Evolutionary conservation across 108 stramenopile genomes (phyloP).

Genomic region (Nitzschia sp.): DNA sequence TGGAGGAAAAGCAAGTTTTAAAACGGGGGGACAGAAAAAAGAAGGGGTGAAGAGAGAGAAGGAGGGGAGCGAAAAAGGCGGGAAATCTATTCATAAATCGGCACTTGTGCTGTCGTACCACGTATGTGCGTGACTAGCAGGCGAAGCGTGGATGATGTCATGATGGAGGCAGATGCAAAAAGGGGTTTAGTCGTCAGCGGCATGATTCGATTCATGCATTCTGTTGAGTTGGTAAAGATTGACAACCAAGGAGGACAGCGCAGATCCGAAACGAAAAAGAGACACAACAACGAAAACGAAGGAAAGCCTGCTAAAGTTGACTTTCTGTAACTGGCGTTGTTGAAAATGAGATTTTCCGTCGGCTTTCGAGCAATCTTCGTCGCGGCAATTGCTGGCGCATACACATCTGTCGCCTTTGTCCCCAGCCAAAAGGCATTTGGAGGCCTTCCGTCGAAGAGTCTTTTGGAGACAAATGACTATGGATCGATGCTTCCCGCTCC

Average conservation of each 20-base stretch:
- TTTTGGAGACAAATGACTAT: not conserved
- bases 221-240: not conserved
- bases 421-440: constrained; percentile 1
- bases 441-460: not conserved
- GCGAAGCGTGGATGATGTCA: not conserved
- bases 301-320: not conserved
- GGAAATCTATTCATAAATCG: too few species aligned
- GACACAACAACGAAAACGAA: not conserved
- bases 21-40: too few species aligned
- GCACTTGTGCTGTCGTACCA: too few species aligned
- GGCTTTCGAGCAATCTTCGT: not conserved
- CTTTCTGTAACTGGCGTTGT: not conserved
- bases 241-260: not conserved
- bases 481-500: not conserved
- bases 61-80: too few species aligned
- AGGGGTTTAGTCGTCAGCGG: too few species aligned
- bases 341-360: not conserved
- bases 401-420: constrained; percentile 4
- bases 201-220: not conserved
- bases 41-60: too few species aligned
- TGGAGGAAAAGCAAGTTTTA: too few species aligned
- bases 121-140: too few species aligned
- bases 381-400: not conserved
- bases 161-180: too few species aligned
- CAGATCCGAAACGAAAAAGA: not conserved